A percentile compares a stretch with the other conserved stretches of the same genome.
Evolutionary conservation across 306 rosid species (phyloP).

Genomic region (Prunus mira): DNA sequence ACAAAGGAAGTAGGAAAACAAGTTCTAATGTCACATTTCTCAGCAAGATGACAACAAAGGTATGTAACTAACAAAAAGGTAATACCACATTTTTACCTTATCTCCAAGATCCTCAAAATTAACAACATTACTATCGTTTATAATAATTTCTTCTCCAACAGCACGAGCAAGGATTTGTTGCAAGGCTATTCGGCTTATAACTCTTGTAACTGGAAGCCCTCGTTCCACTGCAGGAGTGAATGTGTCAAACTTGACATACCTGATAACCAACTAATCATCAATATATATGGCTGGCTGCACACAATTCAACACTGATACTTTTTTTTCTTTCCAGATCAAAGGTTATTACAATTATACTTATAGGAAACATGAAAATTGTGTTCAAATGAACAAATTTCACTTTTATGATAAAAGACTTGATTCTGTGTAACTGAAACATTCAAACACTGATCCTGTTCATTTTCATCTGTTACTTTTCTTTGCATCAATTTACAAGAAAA

Average conservation of each 20-base stretch:
- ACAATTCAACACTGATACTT: neutral
- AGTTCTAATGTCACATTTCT: conserved; percentile 1
- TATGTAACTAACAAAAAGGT: conserved; percentile 17
- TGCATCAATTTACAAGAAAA: neutral
- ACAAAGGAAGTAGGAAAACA: conserved; percentile 3
- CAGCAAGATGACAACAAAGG: neutral
- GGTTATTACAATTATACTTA: neutral
- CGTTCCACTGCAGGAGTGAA: conserved; percentile 97
- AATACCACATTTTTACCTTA: conserved; percentile 49
- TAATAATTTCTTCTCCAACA: conserved; percentile 68
- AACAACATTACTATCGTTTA: conserved; percentile 74
- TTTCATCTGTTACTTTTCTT: neutral
- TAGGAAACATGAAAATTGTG: neutral
- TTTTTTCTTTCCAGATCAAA: no score
- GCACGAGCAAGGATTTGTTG: conserved; percentile 89
- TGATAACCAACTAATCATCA: conserved; percentile 49
- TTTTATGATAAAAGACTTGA: neutral
- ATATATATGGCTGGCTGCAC: conserved; percentile 20
- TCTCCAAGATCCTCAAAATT: conserved; percentile 69
- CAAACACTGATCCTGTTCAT: neutral
- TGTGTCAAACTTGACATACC: conserved; percentile 99
- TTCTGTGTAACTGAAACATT: neutral
- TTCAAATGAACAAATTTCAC: neutral
- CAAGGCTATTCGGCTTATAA: conserved; percentile 81
- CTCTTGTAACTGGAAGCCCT: conserved; percentile 96